Evolutionary conservation across 2,329 filamentous ascomycete species (phyloP), one percentile per base, ranked within the genome.

Genomic region (Aspergillus sp.): DNA sequence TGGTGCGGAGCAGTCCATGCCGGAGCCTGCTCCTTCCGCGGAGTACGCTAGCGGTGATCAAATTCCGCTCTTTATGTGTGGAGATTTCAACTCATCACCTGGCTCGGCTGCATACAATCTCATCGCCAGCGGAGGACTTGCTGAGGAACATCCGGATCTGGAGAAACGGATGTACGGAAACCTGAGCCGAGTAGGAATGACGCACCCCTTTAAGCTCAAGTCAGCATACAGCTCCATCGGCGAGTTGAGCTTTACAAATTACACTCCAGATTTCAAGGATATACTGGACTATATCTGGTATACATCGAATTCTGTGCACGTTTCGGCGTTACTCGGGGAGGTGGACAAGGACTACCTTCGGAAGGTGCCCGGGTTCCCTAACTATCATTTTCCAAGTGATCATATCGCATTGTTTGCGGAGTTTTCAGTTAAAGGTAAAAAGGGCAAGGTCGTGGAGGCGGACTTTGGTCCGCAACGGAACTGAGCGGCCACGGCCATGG

Each of bases 261-360:
- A 98, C 76, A 96, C 92, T 13, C 93, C 95, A 1, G 86, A 87
- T n/a, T 99, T 97, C 77, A 85, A 86, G 51, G 93, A 92, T 61
- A 90, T 96, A 57, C 89, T 99, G 65, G 95, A 99, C 73, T 97
- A 98, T 75, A 91, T 99, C 68, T 98, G 93, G 92, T 99, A 96
- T 77, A 93, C 92, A 56, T 93, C 91, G 57, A 96, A 95, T 74
- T 87, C 89, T 20, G 81, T 97, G 45, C 90, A 95, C 70, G 89
- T 96, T 22, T 88, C 91, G 17, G 89, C 89, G 53, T 77, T 97
- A 53, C 86, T 97, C 4, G 93, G 93, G 30, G 89, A 93, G 44
- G 90, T 96, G 2, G 93, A 97, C 72, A 85, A 87, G 62, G 85
- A 90, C 27, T 95, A 96, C 72, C 85, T 96, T 57, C 89, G 90